Evolutionary conservation across 495 filamentous ascomycete species (phyloP), one percentile per base, ranked within the genome.

Genomic region (Trichoderma orchidacearum): DNA sequence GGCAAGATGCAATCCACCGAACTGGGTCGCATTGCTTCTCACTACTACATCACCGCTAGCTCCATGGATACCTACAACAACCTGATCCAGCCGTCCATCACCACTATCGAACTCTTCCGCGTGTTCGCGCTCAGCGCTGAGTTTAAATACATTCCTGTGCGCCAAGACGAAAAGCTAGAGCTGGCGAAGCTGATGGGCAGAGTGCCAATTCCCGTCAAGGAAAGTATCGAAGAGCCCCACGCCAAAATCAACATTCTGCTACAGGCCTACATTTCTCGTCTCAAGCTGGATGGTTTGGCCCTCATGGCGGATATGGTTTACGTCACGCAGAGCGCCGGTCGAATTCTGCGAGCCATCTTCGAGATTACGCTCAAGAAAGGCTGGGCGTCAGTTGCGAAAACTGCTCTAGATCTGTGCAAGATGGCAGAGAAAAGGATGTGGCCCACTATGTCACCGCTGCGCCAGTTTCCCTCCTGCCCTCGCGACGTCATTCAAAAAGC

Each of bases 381-480:
- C 17, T 99, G 92, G 93, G 80, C 94, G 7, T 88, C 85, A 13
- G 94, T 97, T 12, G 87, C 93, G 8, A 95, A 92, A 73, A 87
- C 85, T 58, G 90, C 94, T 5, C 77, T 99, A 30, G 89, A 96
- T 62, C 76, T 99, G 35, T 99, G 93, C 73, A 99, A 99, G 73
- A 97, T 95, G 91, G 92, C 92, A 2, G 93, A 99, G 75, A 95
- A 94, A 76, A 78, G 94, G 25, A 97, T 97, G 93, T 99, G 93
- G 93, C 91, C 90, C 5, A 96, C 91, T 21, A 97, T 97, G 93
- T 86, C 89, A 18, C 93, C 93, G 6, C 79, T 99, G 8, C 78
- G 94, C 35, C 93, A 99, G 63, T 97, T 96, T 66, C 83, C 87
- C 1, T 72, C 72, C 34, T 94, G 89, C 60, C 81, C 90, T 12